Evolutionary conservation across 306 rosid species (phyloP).

Genomic region (Gastrolobium bilobum): DNA sequence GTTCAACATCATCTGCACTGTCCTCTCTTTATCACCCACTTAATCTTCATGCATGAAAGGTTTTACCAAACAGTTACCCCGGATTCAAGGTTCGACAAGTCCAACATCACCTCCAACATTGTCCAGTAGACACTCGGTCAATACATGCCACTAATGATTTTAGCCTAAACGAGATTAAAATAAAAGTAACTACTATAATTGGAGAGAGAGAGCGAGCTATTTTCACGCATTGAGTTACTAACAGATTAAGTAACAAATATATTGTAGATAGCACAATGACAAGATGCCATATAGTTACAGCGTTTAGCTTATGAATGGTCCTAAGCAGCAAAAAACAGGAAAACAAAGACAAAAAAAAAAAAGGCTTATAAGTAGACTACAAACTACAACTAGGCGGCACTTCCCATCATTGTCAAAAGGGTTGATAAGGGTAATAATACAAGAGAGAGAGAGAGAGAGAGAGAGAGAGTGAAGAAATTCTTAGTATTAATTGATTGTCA

Average conservation of each 20-base stretch:
- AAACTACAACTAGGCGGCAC: conserved; percentile 59
- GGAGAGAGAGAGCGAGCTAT: neutral
- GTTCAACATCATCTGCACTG: conserved; percentile 17
- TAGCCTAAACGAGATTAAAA: neutral
- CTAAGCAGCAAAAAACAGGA: conserved; percentile 47
- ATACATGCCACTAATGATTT: neutral
- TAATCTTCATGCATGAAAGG: neutral
- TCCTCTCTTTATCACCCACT: conserved; percentile 17
- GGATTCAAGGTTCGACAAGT: neutral
- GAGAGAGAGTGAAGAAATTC: conserved; percentile 47
- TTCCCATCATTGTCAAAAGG: conserved; percentile 53
- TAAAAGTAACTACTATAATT: neutral
- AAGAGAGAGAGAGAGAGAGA: conserved; percentile 57
- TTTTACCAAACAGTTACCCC: conserved; percentile 26
- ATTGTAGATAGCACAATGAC: conserved; percentile 52
- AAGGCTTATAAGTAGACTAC: conserved; percentile 53
- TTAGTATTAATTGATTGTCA: conserved; percentile 58
- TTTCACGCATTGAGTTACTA: conserved; percentile 59
- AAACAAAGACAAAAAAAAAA: conserved; percentile 17
- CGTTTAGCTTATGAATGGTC: conserved; percentile 65
- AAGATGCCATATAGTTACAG: conserved; percentile 64
- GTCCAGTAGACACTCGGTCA: neutral
- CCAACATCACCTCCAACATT: conserved; percentile 3
- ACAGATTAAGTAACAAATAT: conserved; percentile 54
- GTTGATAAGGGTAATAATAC: conserved; percentile 65